These are phyloP conservation scores for Ophiostoma angusticollis DNA, from an alignment of 2,329 filamentous ascomycete genomes.

Conservation along the genomic window DNA sequence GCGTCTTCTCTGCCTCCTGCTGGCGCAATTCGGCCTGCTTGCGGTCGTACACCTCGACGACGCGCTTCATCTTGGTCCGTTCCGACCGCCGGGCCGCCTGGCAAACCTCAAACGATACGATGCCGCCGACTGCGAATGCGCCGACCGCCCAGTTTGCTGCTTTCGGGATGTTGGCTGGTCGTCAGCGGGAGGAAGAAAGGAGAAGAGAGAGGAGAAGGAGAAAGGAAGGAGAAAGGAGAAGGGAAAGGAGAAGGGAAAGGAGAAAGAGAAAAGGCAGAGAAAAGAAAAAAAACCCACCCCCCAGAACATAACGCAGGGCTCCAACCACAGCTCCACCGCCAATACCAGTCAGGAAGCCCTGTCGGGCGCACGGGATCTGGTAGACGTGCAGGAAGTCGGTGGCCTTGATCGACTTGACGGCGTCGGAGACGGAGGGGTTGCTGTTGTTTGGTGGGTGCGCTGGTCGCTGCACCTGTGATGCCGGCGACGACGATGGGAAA, in stretches of 20 bases:
- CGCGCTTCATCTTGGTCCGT: slow-evolving; percentile 69
- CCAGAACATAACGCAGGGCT: slow-evolving; percentile 58
- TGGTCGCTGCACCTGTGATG: neutral
- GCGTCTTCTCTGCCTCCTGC: slow-evolving; percentile 39
- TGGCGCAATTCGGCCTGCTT: slow-evolving; percentile 48
- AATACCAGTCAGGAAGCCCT: slow-evolving; percentile 74
- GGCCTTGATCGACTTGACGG: slow-evolving; percentile 51
- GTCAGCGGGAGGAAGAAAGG: slow-evolving; percentile 7
- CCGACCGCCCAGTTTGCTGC: slow-evolving; percentile 80
- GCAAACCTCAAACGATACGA: slow-evolving; percentile 73
- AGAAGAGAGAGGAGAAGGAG: neutral
- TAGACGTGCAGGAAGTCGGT: slow-evolving; percentile 62
- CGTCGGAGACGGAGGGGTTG: slow-evolving; percentile 37
- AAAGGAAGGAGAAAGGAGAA: too few species aligned
- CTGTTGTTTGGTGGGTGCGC: neutral
- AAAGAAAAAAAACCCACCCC: slow-evolving; percentile 39
- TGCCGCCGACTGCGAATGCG: slow-evolving; percentile 56
- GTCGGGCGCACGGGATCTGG: slow-evolving; percentile 70
- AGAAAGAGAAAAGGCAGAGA: neutral
- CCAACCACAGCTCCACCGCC: slow-evolving; percentile 65
- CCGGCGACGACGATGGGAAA: too few species aligned
- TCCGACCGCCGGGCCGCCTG: slow-evolving; percentile 62
- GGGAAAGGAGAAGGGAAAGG: neutral
- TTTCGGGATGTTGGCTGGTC: slow-evolving; percentile 43
- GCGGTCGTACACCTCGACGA: slow-evolving; percentile 67